These are phyloP conservation scores for Podospora bellae-mahoneyi DNA, from an alignment of 495 filamentous ascomycete genomes.

Conservation along the genomic window DNA sequence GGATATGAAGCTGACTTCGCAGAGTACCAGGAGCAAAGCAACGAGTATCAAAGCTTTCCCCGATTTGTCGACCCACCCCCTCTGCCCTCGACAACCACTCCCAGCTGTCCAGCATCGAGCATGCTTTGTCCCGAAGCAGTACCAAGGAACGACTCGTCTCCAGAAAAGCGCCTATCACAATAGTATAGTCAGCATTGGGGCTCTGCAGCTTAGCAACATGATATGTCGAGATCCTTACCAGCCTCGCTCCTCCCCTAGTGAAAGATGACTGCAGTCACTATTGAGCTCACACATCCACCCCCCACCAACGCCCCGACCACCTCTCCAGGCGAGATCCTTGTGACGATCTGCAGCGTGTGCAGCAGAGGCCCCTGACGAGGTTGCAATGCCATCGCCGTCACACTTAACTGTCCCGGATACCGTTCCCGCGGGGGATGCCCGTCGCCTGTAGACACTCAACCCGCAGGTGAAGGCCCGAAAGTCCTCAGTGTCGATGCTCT, in stretches of 20 bases:
- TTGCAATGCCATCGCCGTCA: neutral
- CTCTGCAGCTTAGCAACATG: neutral
- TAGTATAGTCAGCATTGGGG: conserved; percentile 7
- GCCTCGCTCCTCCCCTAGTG: conserved; percentile 77
- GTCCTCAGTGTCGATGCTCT: conserved; percentile 65
- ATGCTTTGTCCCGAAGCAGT: conserved; percentile 14
- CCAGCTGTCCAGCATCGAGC: conserved; percentile 35
- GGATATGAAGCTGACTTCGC: neutral
- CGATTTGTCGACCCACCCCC: conserved; percentile 7
- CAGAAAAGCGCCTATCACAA: conserved; percentile 62
- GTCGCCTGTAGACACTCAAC: conserved; percentile 55
- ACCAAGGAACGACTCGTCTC: conserved; percentile 64
- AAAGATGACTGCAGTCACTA: conserved; percentile 75
- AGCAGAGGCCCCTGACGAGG: conserved; percentile 21
- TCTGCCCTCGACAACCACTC: conserved; percentile 33
- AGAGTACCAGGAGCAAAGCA: neutral
- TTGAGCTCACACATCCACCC: conserved; percentile 78
- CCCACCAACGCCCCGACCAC: conserved; percentile 66
- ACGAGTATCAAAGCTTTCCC: conserved; percentile 17
- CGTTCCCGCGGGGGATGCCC: neutral
- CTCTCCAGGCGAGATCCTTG: conserved; percentile 51
- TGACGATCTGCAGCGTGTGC: conserved; percentile 34
- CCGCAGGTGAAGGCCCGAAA: conserved; percentile 85
- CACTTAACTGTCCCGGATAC: conserved; percentile 19
- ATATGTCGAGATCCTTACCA: conserved; percentile 56